Evolutionary conservation across 768 basidiomycete species (phyloP).

Genomic region (Boletus huronensis): DNA sequence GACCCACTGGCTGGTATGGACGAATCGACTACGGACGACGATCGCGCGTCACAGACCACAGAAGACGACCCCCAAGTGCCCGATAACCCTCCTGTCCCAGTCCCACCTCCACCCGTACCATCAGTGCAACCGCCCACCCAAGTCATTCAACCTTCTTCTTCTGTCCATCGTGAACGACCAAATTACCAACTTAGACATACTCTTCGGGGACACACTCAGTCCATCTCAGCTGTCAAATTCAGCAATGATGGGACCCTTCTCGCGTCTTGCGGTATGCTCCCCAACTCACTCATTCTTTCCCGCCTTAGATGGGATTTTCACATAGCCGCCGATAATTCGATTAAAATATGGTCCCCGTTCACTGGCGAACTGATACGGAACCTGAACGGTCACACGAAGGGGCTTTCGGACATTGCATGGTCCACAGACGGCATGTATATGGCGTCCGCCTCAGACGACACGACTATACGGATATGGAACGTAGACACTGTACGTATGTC

Average conservation of each 20-base stretch:
- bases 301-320: neutral
- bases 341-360: constrained; percentile 82
- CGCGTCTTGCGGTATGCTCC: constrained; percentile 77
- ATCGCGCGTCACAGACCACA: constrained; percentile 78
- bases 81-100: constrained; percentile 46
- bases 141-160: constrained; percentile 36
- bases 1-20: constrained; percentile 30
- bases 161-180: constrained; percentile 43
- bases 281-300: neutral
- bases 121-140: constrained; percentile 30
- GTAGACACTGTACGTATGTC: constrained; percentile 63
- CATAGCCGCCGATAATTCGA: constrained; percentile 70
- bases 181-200: constrained; percentile 67
- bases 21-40: constrained; percentile 50
- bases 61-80: constrained; percentile 82
- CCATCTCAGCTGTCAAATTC: constrained; percentile 88
- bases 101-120: constrained; percentile 32
- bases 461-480: constrained; percentile 85
- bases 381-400: constrained; percentile 71
- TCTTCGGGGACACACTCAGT: constrained; percentile 73
- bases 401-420: constrained; percentile 89
- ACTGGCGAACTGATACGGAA: constrained; percentile 76
- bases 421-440: constrained; percentile 78
- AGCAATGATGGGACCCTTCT: constrained; percentile 82
- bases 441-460: constrained; percentile 92